Evolutionary conservation across 345 rosid genomes (phyloP), one percentile per base, ranked within the genome.

Genomic region (Hirschfeldia incana): DNA sequence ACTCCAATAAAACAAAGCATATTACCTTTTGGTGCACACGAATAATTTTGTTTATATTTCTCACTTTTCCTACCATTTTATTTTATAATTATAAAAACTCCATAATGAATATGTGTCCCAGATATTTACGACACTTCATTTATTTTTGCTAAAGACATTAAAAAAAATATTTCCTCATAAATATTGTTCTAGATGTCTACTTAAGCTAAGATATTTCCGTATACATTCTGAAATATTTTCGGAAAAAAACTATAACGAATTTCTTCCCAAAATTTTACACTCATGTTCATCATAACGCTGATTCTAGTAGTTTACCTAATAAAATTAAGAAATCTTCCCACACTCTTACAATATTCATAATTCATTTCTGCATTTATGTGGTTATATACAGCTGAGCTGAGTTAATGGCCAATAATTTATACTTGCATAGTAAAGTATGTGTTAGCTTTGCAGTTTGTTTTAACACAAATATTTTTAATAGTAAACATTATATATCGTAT

Each of bases 1-100:
- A 53, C 73, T 78, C 81, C 77, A 72, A 78, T 42, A 65, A 27
- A 78, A 58, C 81, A 78, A 78, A 72, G 63, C 81, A 78, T 28
- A 72, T 39, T 13, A 33, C 46, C 76, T 78, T 78, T 78, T 77
- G 44, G 58, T 77, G 65, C 71, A 63, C 71, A 70, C 80, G 8
- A 59, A 59, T 68, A 36, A 15, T 39, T 64, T 33, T 37, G 2
- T 37, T 16, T 65, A 1, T 33, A 4, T 16, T 36, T 4, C 33
- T 2, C 7, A 32, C 67, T 63, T 63, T 30, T 36, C 34, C 46
- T 36, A n/a, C 15, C 9, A 36, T 65, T 36, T 16, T 1, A 36
- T 34, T 65, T 65, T 16, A 36, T 17, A 65, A 15, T 65, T 34
- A 33, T 62, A 33, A 33, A 63, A 33, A 33, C 15, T 15, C 67